These are phyloP conservation scores for Serendipita sp. DNA, from an alignment of 768 basidiomycete genomes.

Conservation along the genomic window DNA sequence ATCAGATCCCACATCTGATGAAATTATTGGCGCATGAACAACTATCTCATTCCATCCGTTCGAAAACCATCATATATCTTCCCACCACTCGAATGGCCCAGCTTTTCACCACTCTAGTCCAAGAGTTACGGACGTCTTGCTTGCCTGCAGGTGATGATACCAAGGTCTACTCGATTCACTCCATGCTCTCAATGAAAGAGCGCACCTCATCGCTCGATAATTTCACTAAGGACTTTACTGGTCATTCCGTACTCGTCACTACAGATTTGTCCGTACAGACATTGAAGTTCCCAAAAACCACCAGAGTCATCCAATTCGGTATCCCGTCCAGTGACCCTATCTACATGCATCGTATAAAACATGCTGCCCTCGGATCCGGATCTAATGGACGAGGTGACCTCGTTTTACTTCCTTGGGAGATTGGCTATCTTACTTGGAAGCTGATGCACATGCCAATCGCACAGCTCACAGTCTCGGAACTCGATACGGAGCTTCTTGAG, in stretches of 20 bases:
- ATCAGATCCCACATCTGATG: constrained; percentile 66
- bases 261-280: constrained; percentile 84
- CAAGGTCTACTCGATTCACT: constrained; percentile 65
- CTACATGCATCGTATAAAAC: constrained; percentile 75
- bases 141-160: constrained; percentile 40
- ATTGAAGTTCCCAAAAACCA: constrained; percentile 77
- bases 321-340: constrained; percentile 50
- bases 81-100: constrained; percentile 75
- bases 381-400: constrained; percentile 57
- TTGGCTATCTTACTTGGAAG: constrained; percentile 44
- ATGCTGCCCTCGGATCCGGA: constrained; percentile 50
- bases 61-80: constrained; percentile 71
- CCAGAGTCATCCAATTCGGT: constrained; percentile 83
- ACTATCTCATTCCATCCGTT: constrained; percentile 41
- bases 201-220: constrained; percentile 40
- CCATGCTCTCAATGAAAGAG: constrained; percentile 43
- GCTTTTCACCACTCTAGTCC: constrained; percentile 49
- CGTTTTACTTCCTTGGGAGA: constrained; percentile 66
- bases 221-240: constrained; percentile 40
- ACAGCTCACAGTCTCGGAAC: constrained; percentile 32
- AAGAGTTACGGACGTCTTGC: constrained; percentile 25
- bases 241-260: constrained; percentile 53
- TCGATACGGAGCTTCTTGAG: constrained; percentile 28
- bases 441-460: constrained; percentile 56
- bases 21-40: constrained; percentile 81